phyloP scores from a whole-genome alignment of 169 alveolate genomes.

The Theileria sp. region DNA sequence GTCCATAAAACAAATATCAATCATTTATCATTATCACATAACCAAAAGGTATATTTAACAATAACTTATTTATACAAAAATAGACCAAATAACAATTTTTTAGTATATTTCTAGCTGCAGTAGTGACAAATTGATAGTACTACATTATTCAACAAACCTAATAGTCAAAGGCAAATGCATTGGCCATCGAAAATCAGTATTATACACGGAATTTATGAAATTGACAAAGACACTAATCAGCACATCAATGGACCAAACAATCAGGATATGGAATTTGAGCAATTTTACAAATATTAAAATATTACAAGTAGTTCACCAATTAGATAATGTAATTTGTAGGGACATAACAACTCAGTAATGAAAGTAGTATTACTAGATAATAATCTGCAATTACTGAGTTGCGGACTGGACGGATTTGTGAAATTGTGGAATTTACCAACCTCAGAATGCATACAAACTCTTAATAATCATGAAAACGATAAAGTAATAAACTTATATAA shows the following conservation, averaged over 20 bases:
- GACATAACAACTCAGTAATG: conserved; percentile 65
- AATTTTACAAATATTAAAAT: conserved; percentile 62
- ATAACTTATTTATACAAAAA: background rate
- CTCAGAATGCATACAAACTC: conserved; percentile 61
- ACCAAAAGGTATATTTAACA: conserved; percentile 42
- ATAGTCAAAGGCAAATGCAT: conserved; percentile 58
- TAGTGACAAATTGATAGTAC: conserved; percentile 59
- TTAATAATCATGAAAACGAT: conserved; percentile 44
- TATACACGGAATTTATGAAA: conserved; percentile 43
- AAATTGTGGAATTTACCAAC: conserved; percentile 63
- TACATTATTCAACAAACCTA: conserved; percentile 42
- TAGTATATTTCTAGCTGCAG: conserved; percentile 42
- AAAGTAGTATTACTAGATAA: conserved; percentile 34
- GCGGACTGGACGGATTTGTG: conserved; percentile 60
- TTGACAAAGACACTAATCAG: conserved; percentile 55
- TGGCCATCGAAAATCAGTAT: conserved; percentile 61
- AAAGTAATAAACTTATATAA: conserved; percentile 6
- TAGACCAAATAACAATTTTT: background rate
- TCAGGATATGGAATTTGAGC: conserved; percentile 62
- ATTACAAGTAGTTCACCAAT: conserved; percentile 26
- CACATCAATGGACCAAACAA: conserved; percentile 54
- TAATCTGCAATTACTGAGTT: conserved; percentile 50
- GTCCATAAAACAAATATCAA: conserved; percentile 56
- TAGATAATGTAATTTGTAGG: conserved; percentile 8
- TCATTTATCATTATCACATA: conserved; percentile 55